A percentile compares a stretch with the other conserved stretches of the same genome.
phyloP scores from a whole-genome alignment of 495 filamentous ascomycete species.

The Cryomyces minteri region DNA sequence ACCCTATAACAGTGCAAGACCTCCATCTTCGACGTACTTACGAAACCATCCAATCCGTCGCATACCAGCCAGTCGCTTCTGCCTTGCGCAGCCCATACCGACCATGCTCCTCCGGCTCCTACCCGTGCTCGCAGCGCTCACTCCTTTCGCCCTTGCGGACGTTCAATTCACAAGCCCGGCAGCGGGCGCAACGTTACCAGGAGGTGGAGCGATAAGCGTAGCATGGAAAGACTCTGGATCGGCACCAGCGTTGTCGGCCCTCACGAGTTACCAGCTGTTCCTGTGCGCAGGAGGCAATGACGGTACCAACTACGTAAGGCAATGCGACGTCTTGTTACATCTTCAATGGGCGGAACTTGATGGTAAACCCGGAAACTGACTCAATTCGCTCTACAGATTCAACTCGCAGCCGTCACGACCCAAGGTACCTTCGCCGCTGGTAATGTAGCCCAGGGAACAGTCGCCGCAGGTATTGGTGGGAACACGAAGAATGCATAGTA shows the following conservation, averaged over 20 bases:
- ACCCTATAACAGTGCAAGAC: too few species aligned
- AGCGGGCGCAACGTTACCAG: slow-evolving; percentile 26
- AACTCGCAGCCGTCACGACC: slow-evolving; percentile 23
- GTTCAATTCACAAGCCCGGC: slow-evolving; percentile 34
- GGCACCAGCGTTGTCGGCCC: slow-evolving; percentile 27
- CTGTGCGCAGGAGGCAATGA: slow-evolving; percentile 47
- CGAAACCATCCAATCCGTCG: too few species aligned
- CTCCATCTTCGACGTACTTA: too few species aligned
- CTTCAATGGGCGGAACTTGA: too few species aligned
- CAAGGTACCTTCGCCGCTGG: slow-evolving; percentile 27
- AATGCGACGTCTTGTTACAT: slow-evolving; percentile 17
- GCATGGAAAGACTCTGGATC: slow-evolving; percentile 39
- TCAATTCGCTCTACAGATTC: slow-evolving; percentile 18
- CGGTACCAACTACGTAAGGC: slow-evolving; percentile 9
- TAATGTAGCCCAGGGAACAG: slow-evolving; percentile 30
- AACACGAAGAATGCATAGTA: slow-evolving; percentile 45
- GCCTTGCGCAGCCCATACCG: neutral
- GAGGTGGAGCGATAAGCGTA: slow-evolving; percentile 30
- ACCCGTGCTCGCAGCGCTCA: slow-evolving; percentile 23
- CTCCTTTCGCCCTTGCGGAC: slow-evolving; percentile 32
- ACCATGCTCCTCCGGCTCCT: slow-evolving; percentile 20
- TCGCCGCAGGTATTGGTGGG: slow-evolving; percentile 29
- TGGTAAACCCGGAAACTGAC: too few species aligned
- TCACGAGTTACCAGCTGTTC: slow-evolving; percentile 39
- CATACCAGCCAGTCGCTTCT: too few species aligned